phyloP scores from a whole-genome alignment of 2,329 filamentous ascomycete genomes.

The Orbilia brochopaga region DNA sequence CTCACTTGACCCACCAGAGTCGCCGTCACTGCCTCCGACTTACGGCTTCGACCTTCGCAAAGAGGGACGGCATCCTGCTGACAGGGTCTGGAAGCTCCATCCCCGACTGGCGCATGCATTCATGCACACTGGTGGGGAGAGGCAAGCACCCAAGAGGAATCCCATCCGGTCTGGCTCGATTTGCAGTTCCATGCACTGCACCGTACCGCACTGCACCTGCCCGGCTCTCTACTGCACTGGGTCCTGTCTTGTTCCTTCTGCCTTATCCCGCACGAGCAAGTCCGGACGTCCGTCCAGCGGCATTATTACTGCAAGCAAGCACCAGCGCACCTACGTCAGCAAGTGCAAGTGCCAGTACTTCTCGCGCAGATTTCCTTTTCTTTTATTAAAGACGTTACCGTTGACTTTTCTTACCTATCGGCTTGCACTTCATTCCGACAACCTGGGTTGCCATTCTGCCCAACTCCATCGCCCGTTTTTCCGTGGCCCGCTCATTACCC shows the following conservation, averaged over 20 bases:
- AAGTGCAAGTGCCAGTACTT: too few relatives aligned
- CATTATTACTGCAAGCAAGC: neutral
- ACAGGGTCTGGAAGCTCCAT: conserved; percentile 19
- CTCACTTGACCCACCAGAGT: conserved; percentile 14
- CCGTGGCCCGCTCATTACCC: conserved; percentile 22
- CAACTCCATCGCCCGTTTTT: conserved; percentile 13
- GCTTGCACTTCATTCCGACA: conserved; percentile 24
- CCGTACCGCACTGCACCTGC: neutral
- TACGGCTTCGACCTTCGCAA: conserved; percentile 16
- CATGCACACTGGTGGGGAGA: neutral
- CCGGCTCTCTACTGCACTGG: neutral
- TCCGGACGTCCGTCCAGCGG: neutral
- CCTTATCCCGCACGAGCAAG: conserved; percentile 7
- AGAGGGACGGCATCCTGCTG: conserved; percentile 16
- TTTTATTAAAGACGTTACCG: neutral
- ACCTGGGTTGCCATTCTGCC: conserved; percentile 41
- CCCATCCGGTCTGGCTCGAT: conserved; percentile 4
- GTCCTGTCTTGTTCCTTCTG: conserved; percentile 1
- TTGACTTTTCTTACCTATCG: neutral
- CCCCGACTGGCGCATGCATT: conserved; percentile 2
- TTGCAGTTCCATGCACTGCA: conserved; percentile 1
- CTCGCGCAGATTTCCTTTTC: neutral
- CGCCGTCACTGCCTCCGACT: conserved; percentile 9
- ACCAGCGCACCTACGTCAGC: conserved; percentile 24
- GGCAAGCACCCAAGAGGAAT: neutral